Evolutionary conservation across 345 rosid genomes (phyloP).

Genomic region (Clarkia xantiana): DNA sequence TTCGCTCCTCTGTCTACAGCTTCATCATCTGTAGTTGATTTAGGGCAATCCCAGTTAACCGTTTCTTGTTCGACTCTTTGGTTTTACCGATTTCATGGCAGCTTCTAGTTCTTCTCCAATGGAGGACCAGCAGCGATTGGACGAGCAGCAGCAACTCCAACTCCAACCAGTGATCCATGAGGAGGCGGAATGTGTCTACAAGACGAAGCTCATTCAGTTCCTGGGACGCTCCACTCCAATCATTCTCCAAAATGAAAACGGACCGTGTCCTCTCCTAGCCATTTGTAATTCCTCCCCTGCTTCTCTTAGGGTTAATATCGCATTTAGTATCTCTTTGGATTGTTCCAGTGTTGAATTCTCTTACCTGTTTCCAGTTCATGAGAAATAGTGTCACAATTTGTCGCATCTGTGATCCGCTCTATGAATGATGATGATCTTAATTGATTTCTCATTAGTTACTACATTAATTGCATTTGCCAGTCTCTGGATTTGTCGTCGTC

Average conservation of each 20-base stretch:
- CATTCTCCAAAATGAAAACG: constrained; percentile 92
- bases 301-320: constrained; percentile 1
- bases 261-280: constrained; percentile 96
- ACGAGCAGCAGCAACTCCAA: constrained; percentile 13
- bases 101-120: constrained; percentile 9
- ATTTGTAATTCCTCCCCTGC: constrained; percentile 41
- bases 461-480: too few relatives aligned
- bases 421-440: too few relatives aligned
- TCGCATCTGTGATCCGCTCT: too few relatives aligned
- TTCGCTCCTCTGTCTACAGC: not conserved
- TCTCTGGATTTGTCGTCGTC: too few relatives aligned
- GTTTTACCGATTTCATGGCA: constrained; percentile 1
- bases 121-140: constrained; percentile 19
- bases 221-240: constrained; percentile 77
- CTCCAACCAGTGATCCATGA: constrained; percentile 7
- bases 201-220: constrained; percentile 72
- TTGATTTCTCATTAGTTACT: too few relatives aligned
- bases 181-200: constrained; percentile 46
- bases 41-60: not conserved
- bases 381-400: too few relatives aligned
- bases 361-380: too few relatives aligned
- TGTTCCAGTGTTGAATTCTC: too few relatives aligned
- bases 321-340: not conserved
- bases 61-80: not conserved
- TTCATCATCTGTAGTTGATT: not conserved